Conservation (phyloP, 2,329 filamentous ascomycete species). For the Ramularia endophylla region DNA sequence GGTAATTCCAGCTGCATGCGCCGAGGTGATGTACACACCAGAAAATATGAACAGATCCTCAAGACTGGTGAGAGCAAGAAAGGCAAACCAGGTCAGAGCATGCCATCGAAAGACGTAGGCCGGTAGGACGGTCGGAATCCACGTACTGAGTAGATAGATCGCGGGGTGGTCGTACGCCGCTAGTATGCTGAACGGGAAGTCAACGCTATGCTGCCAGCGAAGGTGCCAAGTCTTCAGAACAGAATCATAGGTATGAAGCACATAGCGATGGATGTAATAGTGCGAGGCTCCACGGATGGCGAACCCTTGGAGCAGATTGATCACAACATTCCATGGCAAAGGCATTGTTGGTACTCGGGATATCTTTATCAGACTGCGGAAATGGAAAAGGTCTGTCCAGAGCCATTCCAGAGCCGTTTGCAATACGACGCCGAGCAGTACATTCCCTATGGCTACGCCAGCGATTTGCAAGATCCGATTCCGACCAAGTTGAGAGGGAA, state of each 20-base stretch:
- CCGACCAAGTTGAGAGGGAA: slow-evolving; percentile 41
- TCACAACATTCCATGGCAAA: slow-evolving; percentile 56
- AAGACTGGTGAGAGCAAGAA: slow-evolving; percentile 56
- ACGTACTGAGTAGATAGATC: slow-evolving; percentile 56
- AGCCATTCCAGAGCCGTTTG: slow-evolving; percentile 52
- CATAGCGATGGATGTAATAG: slow-evolving; percentile 65
- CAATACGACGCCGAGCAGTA: slow-evolving; percentile 47
- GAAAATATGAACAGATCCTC: slow-evolving; percentile 64
- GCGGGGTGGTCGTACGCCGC: slow-evolving; percentile 64
- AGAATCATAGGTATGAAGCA: slow-evolving; percentile 53
- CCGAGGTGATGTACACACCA: too few relatives aligned
- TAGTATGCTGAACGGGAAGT: slow-evolving; percentile 55
- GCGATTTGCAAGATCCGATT: slow-evolving; percentile 45
- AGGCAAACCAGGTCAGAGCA: slow-evolving; percentile 64
- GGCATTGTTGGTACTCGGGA: slow-evolving; percentile 46
- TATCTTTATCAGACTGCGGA: slow-evolving; percentile 52
- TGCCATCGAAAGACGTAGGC: slow-evolving; percentile 62
- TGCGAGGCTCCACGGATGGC: slow-evolving; percentile 57
- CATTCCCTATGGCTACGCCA: slow-evolving; percentile 51
- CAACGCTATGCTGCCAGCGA: slow-evolving; percentile 54
- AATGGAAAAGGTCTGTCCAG: slow-evolving; percentile 47
- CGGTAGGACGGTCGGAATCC: slow-evolving; percentile 61
- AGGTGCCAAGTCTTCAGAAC: slow-evolving; percentile 38
- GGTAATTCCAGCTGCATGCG: too few relatives aligned
- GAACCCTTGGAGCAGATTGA: slow-evolving; percentile 49